Evolutionary conservation across 1,284 basidiomycete genomes (phyloP).

Genomic region (Ganoderma lingzhi): DNA sequence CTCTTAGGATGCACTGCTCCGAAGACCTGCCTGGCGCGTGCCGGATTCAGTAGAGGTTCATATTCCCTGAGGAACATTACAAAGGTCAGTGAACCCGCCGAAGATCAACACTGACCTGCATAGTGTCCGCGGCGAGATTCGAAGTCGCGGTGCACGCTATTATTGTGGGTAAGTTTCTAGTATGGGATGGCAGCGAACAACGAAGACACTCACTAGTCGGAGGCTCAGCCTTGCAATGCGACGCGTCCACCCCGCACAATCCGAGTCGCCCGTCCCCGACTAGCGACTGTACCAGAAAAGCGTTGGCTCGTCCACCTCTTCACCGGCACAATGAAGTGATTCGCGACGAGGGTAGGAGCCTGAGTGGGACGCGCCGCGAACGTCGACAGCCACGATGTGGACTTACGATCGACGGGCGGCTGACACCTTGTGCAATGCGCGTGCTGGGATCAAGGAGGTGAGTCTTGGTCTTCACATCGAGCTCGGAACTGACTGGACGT

Average conservation of each 20-base stretch:
- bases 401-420: slow-evolving; percentile 1
- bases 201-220: slow-evolving; percentile 7
- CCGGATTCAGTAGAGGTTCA: no score
- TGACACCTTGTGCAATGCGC: neutral
- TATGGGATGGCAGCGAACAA: neutral
- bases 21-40: no score
- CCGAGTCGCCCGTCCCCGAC: slow-evolving; percentile 22
- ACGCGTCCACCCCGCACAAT: slow-evolving; percentile 18
- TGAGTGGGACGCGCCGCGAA: slow-evolving; percentile 1
- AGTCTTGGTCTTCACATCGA: neutral
- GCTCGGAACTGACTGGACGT: neutral
- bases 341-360: slow-evolving; percentile 1
- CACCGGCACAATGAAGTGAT: neutral
- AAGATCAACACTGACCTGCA: no score
- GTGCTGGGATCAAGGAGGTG: neutral
- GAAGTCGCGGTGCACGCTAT: neutral
- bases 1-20: no score
- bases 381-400: neutral
- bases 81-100: no score
- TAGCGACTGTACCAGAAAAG: slow-evolving; percentile 16
- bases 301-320: slow-evolving; percentile 16
- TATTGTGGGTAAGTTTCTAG: neutral
- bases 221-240: slow-evolving; percentile 23
- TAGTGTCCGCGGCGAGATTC: no score
- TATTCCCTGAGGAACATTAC: no score